Conservation (phyloP, 2,329 filamentous ascomycete genomes). For the Fusarium sp. region DNA sequence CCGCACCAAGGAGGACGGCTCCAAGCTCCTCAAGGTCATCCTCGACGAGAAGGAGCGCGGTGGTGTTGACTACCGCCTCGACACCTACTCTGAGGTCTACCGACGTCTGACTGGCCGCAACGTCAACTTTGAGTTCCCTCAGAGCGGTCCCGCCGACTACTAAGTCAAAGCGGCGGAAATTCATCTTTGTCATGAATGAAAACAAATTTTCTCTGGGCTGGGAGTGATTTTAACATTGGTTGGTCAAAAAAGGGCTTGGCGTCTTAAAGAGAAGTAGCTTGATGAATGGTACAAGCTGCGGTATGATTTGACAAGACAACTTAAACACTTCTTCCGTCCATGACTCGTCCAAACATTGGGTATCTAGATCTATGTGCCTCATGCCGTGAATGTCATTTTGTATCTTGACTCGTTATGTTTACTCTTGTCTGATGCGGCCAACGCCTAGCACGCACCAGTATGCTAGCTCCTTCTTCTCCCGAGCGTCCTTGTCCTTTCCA, state of each 20-base stretch:
- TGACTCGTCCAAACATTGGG: slow-evolving; percentile 48
- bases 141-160: slow-evolving; percentile 82
- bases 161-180: slow-evolving; percentile 62
- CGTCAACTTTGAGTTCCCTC: slow-evolving; percentile 99
- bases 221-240: slow-evolving; percentile 52
- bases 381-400: slow-evolving; percentile 24
- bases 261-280: slow-evolving; percentile 64
- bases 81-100: slow-evolving; percentile 99
- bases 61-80: slow-evolving; percentile 98
- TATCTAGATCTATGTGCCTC: slow-evolving; percentile 54
- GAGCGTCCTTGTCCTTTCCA: slow-evolving; percentile 69
- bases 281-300: slow-evolving; percentile 60
- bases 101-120: slow-evolving; percentile 95
- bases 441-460: slow-evolving; percentile 96
- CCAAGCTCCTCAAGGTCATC: slow-evolving; percentile 98
- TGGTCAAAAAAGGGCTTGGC: slow-evolving; percentile 61
- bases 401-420: slow-evolving; percentile 19
- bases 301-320: slow-evolving; percentile 54
- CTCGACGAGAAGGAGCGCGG: slow-evolving; percentile 99
- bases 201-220: slow-evolving; percentile 39
- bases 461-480: slow-evolving; percentile 87
- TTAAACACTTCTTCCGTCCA: slow-evolving; percentile 47
- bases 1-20: slow-evolving; percentile 98
- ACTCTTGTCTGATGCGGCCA: slow-evolving; percentile 76
- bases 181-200: slow-evolving; percentile 28